Conservation (phyloP, 2,329 filamentous ascomycete species). For the Fusarium albidum region DNA sequence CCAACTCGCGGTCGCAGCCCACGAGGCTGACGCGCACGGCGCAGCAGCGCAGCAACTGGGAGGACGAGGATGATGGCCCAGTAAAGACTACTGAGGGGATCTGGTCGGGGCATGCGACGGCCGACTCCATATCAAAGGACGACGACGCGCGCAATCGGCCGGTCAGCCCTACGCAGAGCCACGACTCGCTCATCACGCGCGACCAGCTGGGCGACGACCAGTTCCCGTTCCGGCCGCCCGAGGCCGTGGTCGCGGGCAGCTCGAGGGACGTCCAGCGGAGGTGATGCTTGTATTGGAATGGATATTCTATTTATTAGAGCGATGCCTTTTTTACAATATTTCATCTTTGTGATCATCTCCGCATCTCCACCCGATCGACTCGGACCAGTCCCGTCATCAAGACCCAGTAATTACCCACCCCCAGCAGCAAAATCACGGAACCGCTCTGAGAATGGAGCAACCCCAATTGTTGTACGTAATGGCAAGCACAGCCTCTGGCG, state of each 20-base stretch:
- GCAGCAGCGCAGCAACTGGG: constrained; percentile 35
- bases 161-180: constrained; percentile 40
- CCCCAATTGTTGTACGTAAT: constrained; percentile 32
- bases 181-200: constrained; percentile 39
- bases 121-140: constrained; percentile 31
- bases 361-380: too few species aligned
- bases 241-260: constrained; percentile 28
- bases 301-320: too few species aligned
- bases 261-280: constrained; percentile 28
- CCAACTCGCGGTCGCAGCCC: constrained; percentile 35
- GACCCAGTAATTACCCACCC: too few species aligned
- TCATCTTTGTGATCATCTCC: too few species aligned
- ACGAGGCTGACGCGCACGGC: constrained; percentile 33
- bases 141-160: constrained; percentile 27
- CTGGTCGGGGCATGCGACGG: constrained; percentile 33
- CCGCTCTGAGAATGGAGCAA: too few species aligned
- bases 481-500: constrained; percentile 6
- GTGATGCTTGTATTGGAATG: too few species aligned
- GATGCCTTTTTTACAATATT: too few species aligned
- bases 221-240: constrained; percentile 18
- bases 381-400: too few species aligned
- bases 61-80: constrained; percentile 28
- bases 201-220: constrained; percentile 23
- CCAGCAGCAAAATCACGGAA: too few species aligned
- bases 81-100: constrained; percentile 38